Evolutionary conservation across 1,284 basidiomycete species (phyloP), one percentile per base, ranked within the genome.

Genomic region (Naganishia albida): DNA sequence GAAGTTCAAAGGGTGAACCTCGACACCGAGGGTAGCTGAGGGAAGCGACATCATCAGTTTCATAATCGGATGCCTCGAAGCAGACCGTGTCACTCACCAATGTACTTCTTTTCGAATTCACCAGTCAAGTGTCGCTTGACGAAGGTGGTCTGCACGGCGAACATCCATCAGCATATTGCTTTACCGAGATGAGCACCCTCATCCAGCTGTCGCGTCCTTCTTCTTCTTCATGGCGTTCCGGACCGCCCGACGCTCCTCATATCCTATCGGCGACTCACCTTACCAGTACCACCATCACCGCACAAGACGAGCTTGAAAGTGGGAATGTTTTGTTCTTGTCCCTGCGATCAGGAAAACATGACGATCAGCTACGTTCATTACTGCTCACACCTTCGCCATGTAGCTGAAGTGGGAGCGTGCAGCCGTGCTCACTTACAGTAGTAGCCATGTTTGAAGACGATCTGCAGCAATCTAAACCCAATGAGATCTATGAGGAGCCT

Each of bases 91-190:
- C 16, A 71, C 83, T 70, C 80, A 95, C 93, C 94, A 72, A 99
- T 98, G 85, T 98, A 99, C 83, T 99, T 99, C 87, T 99, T 99
- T 84, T 99, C 96, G 81, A 99, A 99, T 86, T 99, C 96, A 79
- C 82, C 93, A 72, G 95, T 97, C 87, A 97, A 87, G 83, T 99
- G 95, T 81, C 93, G 93, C 93, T 96, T 96, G 83, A 97, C 93
- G 80, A 97, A 96, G 67, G 93, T 96, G 69, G 93, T 96, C 84
- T 96, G 65, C 34, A 65, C 28, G 15, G 18, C 18, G 18, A 20
- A 10, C 25, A n/a, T 12, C 6, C 20, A 15, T 48, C 46, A 51
- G 51, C 6, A 34, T 15, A 20, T 8, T 20, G 44, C 26, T 34
- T 23, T 7, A 16, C 1, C n/a, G 23, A 16, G 28, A 3, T 18